Evolutionary conservation across 2,329 filamentous ascomycete species (phyloP).

Genomic region (Verticillium nonalfalfae): DNA sequence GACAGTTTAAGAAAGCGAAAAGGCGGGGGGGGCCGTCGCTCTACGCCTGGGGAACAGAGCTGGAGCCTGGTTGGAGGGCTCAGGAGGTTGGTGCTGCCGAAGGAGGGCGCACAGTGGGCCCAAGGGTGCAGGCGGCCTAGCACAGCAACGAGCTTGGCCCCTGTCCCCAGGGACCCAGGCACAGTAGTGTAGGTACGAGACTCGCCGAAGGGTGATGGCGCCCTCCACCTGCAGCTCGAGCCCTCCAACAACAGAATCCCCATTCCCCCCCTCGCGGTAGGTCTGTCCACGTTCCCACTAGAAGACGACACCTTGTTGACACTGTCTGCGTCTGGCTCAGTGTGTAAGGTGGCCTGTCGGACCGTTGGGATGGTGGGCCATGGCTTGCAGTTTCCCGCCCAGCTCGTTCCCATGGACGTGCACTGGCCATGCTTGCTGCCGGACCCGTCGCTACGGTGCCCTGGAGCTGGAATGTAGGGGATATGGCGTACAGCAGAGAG

Average conservation of each 20-base stretch:
- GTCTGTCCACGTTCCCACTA: background rate
- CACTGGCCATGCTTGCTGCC: background rate
- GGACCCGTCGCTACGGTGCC: background rate
- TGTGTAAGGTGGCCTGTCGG: background rate
- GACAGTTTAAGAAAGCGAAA: constrained; percentile 30
- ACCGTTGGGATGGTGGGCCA: background rate
- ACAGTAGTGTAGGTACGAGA: background rate
- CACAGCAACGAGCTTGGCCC: background rate
- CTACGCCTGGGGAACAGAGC: background rate
- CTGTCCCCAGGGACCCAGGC: background rate
- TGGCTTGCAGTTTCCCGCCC: background rate
- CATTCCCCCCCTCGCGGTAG: background rate
- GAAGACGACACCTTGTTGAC: background rate
- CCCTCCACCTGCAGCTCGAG: background rate
- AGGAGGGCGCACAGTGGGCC: constrained; percentile 15
- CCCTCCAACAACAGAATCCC: background rate
- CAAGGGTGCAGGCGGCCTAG: background rate
- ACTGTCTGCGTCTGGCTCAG: background rate
- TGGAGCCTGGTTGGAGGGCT: constrained; percentile 2
- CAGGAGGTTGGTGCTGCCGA: constrained; percentile 15
- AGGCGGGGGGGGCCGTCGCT: constrained; percentile 11
- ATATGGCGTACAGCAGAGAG: background rate
- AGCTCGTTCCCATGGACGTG: background rate
- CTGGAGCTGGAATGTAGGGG: background rate
- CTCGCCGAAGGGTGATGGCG: background rate